Evolutionary conservation across 169 alveolate genomes (phyloP).

Genomic region (Theileria annulata): DNA sequence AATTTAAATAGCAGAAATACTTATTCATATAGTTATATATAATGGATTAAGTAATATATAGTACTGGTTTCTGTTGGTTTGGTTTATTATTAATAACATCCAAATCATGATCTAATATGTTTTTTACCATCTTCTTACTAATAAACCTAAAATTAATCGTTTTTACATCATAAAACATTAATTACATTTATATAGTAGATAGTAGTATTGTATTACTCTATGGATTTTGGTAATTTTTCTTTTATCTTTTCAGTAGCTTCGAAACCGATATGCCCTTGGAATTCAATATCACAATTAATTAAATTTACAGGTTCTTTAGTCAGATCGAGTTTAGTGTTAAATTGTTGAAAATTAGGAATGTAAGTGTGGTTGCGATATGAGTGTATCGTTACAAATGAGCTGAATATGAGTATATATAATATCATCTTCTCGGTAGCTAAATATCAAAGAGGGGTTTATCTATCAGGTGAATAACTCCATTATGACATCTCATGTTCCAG

Average conservation of each 20-base stretch:
- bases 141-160: neutral
- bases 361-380: neutral
- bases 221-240: constrained; percentile 2
- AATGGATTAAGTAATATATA: neutral
- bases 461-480: constrained; percentile 76
- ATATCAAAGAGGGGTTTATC: constrained; percentile 66
- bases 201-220: neutral
- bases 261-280: constrained; percentile 1
- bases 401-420: neutral
- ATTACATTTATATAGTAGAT: neutral
- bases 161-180: neutral
- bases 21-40: neutral
- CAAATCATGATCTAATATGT: constrained; percentile 54
- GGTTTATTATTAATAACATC: constrained; percentile 17
- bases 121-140: constrained; percentile 31
- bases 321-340: neutral
- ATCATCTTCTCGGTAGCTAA: neutral
- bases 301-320: neutral
- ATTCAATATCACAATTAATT: neutral
- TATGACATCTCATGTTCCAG: constrained; percentile 77
- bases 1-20: neutral
- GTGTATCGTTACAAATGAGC: neutral
- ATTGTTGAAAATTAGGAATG: neutral
- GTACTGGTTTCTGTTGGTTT: constrained; percentile 4
- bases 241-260: constrained; percentile 12